Base-by-base conservation (phyloP, 2,329 filamentous ascomycete species). In the Colletotrichum phormii region DNA sequence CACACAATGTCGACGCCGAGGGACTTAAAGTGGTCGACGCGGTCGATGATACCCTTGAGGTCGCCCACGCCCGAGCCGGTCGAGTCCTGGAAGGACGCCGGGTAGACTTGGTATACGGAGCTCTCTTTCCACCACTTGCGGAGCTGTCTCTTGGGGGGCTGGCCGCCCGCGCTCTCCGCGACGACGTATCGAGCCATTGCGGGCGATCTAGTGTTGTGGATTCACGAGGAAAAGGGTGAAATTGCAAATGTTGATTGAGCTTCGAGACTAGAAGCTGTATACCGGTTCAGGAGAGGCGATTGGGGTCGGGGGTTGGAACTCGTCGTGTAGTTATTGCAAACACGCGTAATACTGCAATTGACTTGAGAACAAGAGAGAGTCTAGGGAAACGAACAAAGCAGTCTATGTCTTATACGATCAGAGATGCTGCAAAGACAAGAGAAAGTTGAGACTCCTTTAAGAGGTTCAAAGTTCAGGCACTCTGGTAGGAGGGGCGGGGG, bases 41-140 rank as follows among this genome's bases (percentile, higher is more conserved):
- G 84, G 18, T 86, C 86, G 62, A 89, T 89, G 75, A 91, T 89
- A 49, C 89, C 89, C 59, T 84, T 85, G n/a, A 91, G 80, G 73
- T 90, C 89, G 53, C 89, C 89, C 59, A 86, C 80, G 5, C 89
- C 89, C 69, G 88, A 86, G 53, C 86, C 87, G 24, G 87, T 89
- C 54, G 86, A 87, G 78, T 90, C 89, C 74, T 89, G 86, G 82
- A 91, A 91, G 31, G 87, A 89, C n/a, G 89, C 86, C 2, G 89
- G 88, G 77, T 91, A 91, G 74, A 91, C 86, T 75, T 91, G 89
- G 77, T 91, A 91, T 26, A 91, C 87, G 11, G 87, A 84, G 63
- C 84, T 86, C 78, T 91, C 88, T 75, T 90, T 90, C 89, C 89
- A 91, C 89, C 89, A 91, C 18, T 60, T 68, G 37, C 79, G 78